phyloP scores from a whole-genome alignment of 192 early-diverging fungal genomes.

The Cladochytrium replicatum region DNA sequence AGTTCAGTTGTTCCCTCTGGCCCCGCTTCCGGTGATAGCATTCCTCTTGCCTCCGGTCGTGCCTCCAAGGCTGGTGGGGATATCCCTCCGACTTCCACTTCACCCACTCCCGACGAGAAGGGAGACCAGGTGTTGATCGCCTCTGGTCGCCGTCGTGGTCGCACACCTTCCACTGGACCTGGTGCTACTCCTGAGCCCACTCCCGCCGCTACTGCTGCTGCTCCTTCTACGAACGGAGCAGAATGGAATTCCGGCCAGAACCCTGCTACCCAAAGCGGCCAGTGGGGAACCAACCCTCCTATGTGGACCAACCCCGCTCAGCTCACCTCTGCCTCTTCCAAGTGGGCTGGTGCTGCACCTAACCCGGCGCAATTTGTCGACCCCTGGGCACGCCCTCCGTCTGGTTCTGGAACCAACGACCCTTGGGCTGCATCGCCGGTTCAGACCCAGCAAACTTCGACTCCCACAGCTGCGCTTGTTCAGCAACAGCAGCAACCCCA shows the following conservation, averaged over 20 bases:
- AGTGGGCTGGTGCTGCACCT: conserved; percentile 24
- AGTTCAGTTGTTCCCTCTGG: conserved; percentile 11
- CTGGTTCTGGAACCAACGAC: conserved; percentile 8
- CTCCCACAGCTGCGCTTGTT: too few species aligned
- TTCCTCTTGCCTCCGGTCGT: conserved; percentile 31
- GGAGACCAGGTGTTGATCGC: conserved; percentile 7
- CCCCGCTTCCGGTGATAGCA: conserved; percentile 8
- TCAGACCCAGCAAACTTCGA: too few species aligned
- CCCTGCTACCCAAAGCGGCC: conserved; percentile 2
- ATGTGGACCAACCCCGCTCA: conserved; percentile 47
- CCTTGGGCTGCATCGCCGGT: conserved; percentile 17
- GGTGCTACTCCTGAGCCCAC: conserved; percentile 5
- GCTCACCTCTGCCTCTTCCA: conserved; percentile 30
- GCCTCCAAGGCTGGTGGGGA: conserved; percentile 14
- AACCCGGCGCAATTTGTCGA: conserved; percentile 26
- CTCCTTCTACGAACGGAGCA: neutral
- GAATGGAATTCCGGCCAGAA: neutral
- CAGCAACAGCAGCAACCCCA: conserved; percentile 17
- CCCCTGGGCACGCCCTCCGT: conserved; percentile 27
- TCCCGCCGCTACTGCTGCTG: conserved; percentile 7
- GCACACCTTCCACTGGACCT: conserved; percentile 14
- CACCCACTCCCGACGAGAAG: conserved; percentile 4
- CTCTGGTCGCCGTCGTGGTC: conserved; percentile 4
- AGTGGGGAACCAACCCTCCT: conserved; percentile 38
- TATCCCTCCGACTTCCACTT: neutral